These are phyloP conservation scores for Globisporangium acanthophoron DNA, from an alignment of 352 stramenopile genomes.

Conservation along the genomic window DNA sequence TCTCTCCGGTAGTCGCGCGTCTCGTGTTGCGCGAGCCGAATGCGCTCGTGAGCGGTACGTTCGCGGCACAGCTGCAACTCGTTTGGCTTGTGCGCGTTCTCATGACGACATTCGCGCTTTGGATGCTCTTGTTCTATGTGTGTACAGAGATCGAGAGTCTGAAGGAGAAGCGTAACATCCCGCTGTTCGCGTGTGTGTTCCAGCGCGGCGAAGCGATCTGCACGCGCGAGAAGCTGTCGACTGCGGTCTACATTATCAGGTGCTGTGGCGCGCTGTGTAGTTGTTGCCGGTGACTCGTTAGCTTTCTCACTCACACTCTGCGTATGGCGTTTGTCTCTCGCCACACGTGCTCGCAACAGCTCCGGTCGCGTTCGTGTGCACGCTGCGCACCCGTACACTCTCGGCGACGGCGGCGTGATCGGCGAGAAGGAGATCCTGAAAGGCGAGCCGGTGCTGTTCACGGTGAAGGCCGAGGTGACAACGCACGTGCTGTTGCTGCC, in stretches of 20 bases:
- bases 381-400: constrained; percentile 55
- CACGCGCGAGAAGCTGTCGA: constrained; percentile 53
- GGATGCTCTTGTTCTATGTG: constrained; percentile 5
- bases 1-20: constrained; percentile 46
- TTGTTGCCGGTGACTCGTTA: not conserved
- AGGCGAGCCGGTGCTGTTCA: constrained; percentile 72
- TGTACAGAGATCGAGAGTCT: constrained; percentile 43
- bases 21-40: constrained; percentile 48
- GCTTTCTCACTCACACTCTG: not conserved
- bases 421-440: constrained; percentile 61
- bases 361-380: constrained; percentile 57
- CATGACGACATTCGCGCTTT: not conserved
- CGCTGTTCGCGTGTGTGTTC: constrained; percentile 69
- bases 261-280: constrained; percentile 18
- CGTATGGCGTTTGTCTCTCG: not conserved
- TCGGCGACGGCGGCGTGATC: constrained; percentile 50
- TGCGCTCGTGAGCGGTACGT: constrained; percentile 59
- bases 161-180: constrained; percentile 40
- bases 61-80: not conserved
- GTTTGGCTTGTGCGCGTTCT: not conserved
- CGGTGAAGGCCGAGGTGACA: constrained; percentile 34
- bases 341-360: constrained; percentile 13
- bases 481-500: constrained; percentile 67
- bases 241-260: constrained; percentile 79
- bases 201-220: constrained; percentile 56